These are phyloP conservation scores for Parachlorella kessleri DNA, from an alignment of 139 green algal species.

Conservation along the genomic window DNA sequence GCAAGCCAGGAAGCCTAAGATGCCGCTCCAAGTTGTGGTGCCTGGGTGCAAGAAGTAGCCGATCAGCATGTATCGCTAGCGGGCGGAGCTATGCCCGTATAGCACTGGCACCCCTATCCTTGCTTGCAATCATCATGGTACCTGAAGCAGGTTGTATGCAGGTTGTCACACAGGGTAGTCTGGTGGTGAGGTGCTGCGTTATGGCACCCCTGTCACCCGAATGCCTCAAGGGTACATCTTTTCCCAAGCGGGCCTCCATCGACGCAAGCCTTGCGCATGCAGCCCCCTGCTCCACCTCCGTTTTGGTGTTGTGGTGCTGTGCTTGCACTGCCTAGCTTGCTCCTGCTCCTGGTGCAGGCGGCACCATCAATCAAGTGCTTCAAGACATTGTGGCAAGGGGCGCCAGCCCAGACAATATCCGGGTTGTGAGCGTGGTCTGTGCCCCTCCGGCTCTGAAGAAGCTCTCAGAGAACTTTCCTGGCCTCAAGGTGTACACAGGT, in stretches of 20 bases:
- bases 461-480: slow-evolving; percentile 79
- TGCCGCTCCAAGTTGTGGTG: no score
- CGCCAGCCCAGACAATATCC: slow-evolving; percentile 74
- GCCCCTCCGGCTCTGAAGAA: slow-evolving; percentile 79
- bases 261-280: no score
- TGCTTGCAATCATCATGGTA: no score
- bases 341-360: slow-evolving; percentile 72
- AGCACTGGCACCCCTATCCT: no score
- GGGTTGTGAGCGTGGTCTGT: slow-evolving; percentile 74
- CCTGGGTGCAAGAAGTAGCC: background rate
- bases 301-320: background rate
- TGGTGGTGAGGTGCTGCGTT: no score
- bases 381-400: slow-evolving; percentile 78
- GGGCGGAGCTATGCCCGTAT: no score
- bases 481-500: slow-evolving; percentile 80
- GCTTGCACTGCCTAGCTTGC: no score
- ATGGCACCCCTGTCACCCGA: no score
- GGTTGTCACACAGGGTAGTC: no score
- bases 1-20: background rate
- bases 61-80: background rate
- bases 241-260: no score
- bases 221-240: no score
- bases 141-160: no score
- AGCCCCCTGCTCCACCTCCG: background rate
- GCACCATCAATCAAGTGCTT: slow-evolving; percentile 73